Evolutionary conservation across 2,329 filamentous ascomycete genomes (phyloP), one percentile per base, ranked within the genome.

Genomic region (Blumeriella jaapii): DNA sequence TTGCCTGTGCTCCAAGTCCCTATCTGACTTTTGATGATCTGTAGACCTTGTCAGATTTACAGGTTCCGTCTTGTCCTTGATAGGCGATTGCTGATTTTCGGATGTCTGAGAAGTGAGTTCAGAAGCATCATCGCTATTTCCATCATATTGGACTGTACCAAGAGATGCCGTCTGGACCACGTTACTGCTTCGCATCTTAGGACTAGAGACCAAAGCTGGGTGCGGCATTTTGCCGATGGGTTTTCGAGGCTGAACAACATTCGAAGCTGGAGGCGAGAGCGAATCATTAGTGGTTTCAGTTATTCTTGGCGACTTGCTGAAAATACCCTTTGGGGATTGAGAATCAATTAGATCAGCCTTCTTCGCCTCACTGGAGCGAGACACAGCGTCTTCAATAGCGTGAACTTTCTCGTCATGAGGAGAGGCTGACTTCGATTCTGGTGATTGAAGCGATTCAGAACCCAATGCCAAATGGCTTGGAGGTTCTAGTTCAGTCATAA

Each of bases 241-340:
- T 12, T 31, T 44, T 44, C 30, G 40, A 37, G 42, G 49, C n/a
- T 31, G 18, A 16, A 25, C 27, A 14, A 42, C 19, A 14, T 40
- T 29, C 22, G 35, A 25, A 23, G 40, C 10, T 24, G 31, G 29
- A n/a, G 39, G 19, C 32, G 41, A 34, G 29, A 40, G 16, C 36
- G 38, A 31, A 36, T 40, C 33, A 46, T 23, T 31, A 34, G 38
- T 34, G 11, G 26, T 31, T 1, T 46, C 49, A 28, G 36, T 20
- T 22, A 24, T 20, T 18, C 38, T 48, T 14, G 45, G 38, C 11
- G 41, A 36, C 34, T 45, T 48, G 35, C 43, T 54, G 25, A 47
- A 38, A 28, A 42, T 47, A 18, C 39, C 47, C 47, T 46, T 53
- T n/a, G 46, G 27, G 32, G 39, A 31, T 45, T 49, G 44, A 20